Percentiles rank a stretch among this genome's conserved stretches.
Evolutionary conservation across 345 rosid genomes (phyloP).

Genomic region (Lumnitzera littorea): DNA sequence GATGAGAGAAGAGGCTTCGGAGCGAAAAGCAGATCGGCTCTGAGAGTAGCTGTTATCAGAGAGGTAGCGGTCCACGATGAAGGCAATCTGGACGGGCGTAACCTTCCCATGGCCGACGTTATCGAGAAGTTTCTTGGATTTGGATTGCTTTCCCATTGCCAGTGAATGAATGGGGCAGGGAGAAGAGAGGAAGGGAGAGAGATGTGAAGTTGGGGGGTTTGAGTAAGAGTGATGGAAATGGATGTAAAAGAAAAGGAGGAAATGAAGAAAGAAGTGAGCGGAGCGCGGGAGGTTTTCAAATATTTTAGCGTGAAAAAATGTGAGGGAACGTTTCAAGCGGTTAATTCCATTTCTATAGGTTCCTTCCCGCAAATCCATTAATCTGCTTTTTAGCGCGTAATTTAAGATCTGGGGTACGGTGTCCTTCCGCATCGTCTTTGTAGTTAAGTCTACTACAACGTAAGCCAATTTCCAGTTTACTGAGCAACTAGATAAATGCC

Average conservation of each 20-base stretch:
- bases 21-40: conserved; percentile 46
- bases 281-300: not conserved
- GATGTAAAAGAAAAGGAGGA: not conserved
- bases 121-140: conserved; percentile 25
- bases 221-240: not conserved
- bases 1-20: conserved; percentile 67
- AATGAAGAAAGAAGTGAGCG: not conserved
- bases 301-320: too few relatives aligned
- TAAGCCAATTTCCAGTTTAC: too few relatives aligned
- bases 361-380: too few relatives aligned
- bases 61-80: conserved; percentile 82
- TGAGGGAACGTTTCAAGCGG: too few relatives aligned
- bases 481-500: too few relatives aligned
- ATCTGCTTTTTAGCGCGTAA: too few relatives aligned
- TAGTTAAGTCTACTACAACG: too few relatives aligned
- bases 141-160: conserved; percentile 51
- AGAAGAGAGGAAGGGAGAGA: conserved; percentile 12
- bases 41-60: conserved; percentile 50
- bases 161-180: not conserved
- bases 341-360: too few relatives aligned
- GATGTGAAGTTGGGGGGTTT: not conserved
- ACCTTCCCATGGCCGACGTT: conserved; percentile 56
- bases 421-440: too few relatives aligned
- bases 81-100: conserved; percentile 72
- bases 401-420: too few relatives aligned